phyloP scores from a whole-genome alignment of 1,284 basidiomycete species.

The Apiotrichum gracile region DNA sequence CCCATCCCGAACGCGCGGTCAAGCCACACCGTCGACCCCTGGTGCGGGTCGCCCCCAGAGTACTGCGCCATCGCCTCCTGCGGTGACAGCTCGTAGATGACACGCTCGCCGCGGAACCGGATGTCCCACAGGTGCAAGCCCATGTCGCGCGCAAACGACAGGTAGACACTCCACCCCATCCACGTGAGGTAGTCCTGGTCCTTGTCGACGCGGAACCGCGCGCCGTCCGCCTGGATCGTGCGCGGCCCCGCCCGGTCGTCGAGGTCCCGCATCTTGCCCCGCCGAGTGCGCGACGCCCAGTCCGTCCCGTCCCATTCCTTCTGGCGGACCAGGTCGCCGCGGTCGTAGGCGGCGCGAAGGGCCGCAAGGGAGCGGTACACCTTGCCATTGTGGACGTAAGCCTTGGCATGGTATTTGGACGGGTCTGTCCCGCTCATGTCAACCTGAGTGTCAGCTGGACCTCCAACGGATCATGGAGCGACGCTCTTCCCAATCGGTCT shows the following conservation, averaged over 20 bases:
- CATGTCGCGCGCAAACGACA: slow-evolving; percentile 62
- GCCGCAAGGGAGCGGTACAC: slow-evolving; percentile 51
- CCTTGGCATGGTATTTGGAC: slow-evolving; percentile 53
- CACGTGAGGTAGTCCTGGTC: slow-evolving; percentile 57
- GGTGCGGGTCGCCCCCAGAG: slow-evolving; percentile 60
- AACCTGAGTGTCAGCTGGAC: slow-evolving; percentile 53
- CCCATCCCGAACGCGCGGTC: slow-evolving; percentile 63
- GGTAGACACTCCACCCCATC: slow-evolving; percentile 50
- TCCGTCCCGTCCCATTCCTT: slow-evolving; percentile 40
- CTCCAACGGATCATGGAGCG: too few species aligned
- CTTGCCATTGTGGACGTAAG: slow-evolving; percentile 58
- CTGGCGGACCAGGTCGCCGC: slow-evolving; percentile 53
- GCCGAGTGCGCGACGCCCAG: slow-evolving; percentile 46
- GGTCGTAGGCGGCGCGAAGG: slow-evolving; percentile 54
- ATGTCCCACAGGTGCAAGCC: slow-evolving; percentile 62
- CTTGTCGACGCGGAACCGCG: slow-evolving; percentile 56
- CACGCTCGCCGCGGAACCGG: slow-evolving; percentile 55
- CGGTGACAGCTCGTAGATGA: slow-evolving; percentile 58
- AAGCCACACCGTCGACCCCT: slow-evolving; percentile 59
- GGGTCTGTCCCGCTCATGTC: slow-evolving; percentile 57
- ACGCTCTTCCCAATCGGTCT: too few species aligned
- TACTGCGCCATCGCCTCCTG: slow-evolving; percentile 57
- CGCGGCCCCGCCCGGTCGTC: slow-evolving; percentile 60
- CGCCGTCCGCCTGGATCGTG: slow-evolving; percentile 56
- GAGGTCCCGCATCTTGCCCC: slow-evolving; percentile 50